Evolutionary conservation across 805 yeast species (phyloP), one percentile per base, ranked within the genome.

Genomic region (Cyberlindnera euphorbiae): DNA sequence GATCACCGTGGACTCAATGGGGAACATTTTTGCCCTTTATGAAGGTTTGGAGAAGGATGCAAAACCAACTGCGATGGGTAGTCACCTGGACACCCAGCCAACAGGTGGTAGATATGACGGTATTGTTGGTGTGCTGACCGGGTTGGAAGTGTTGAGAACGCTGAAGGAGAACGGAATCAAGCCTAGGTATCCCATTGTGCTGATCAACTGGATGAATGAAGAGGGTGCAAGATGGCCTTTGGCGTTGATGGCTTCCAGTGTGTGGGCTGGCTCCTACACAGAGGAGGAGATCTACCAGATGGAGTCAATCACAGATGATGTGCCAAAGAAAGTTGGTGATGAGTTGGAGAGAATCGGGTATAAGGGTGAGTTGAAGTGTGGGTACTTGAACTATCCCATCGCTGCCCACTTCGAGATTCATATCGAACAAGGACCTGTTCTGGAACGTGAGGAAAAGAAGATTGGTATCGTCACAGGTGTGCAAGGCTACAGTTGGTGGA

Each of bases 101-200:
- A 77, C 80, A 7, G 89, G 88, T 26, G 88, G 89, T 9, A 65
- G 85, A 41, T 81, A 80, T 49, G 89, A 81, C 50, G 89, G 88
- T 30, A 75, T 81, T 26, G 65, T 68, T 25, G 89, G 89, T 14
- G 87, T 81, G 5, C 60, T 79, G 30, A 59, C 80, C 8, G 87
- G 85, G 1, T 59, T 81, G 30, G 86, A 81, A 56, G 77, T 81
- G 5, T 57, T 81, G 46, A 63, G 85, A 42, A 79, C 86, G 4
- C 59, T 81, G 51, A 73, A 76, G 40, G 84, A 75, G 13, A 74
- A 76, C 53, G 62, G 66, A 28, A 69, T 60, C 49, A 64, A 62
- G 9, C 85, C 89, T n/a, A 69, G 76, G 36, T 79, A 66, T 43
- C 87, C 87, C 8, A 70, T 81, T 37, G 77, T 80, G 6, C 66